Conservation (phyloP, 208 protist genomes). For the Acanthamoeba triangularis region DNA sequence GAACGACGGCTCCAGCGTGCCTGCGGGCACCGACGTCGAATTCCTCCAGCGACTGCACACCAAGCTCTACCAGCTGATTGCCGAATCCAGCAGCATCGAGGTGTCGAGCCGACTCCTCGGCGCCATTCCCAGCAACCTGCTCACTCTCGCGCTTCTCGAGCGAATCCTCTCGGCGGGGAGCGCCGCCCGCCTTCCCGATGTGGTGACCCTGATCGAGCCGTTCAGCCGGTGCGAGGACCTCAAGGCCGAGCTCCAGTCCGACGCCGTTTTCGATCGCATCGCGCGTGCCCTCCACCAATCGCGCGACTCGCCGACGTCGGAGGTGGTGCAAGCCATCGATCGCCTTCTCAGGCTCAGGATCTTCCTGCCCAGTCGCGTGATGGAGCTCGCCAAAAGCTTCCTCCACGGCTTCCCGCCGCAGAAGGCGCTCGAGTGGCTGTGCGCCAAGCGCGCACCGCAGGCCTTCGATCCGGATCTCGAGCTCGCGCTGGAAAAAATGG, state of each 20-base stretch:
- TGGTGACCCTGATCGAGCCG: background rate
- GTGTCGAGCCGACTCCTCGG: background rate
- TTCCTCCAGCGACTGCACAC: conserved; percentile 38
- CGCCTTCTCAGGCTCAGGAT: background rate
- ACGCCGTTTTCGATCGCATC: background rate
- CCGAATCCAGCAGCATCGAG: background rate
- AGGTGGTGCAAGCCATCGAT: conserved; percentile 1
- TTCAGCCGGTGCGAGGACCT: background rate
- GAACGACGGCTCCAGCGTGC: background rate
- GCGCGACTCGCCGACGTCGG: background rate
- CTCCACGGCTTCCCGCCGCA: conserved; percentile 4
- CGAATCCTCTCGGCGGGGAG: background rate
- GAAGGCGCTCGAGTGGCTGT: conserved; percentile 28
- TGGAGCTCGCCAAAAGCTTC: conserved; percentile 35
- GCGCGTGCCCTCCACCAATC: background rate
- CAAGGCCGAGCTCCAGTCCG: background rate
- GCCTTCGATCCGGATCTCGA: background rate
- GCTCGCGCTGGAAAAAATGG: background rate
- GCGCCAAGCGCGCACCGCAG: background rate
- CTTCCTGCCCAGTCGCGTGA: background rate
- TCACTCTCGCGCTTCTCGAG: conserved; percentile 1
- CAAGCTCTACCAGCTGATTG: background rate
- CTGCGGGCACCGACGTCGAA: background rate
- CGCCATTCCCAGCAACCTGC: conserved; percentile 16
- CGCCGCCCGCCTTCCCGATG: background rate